phyloP scores from a whole-genome alignment of 1,284 basidiomycete genomes.

The Cerrena zonata region DNA sequence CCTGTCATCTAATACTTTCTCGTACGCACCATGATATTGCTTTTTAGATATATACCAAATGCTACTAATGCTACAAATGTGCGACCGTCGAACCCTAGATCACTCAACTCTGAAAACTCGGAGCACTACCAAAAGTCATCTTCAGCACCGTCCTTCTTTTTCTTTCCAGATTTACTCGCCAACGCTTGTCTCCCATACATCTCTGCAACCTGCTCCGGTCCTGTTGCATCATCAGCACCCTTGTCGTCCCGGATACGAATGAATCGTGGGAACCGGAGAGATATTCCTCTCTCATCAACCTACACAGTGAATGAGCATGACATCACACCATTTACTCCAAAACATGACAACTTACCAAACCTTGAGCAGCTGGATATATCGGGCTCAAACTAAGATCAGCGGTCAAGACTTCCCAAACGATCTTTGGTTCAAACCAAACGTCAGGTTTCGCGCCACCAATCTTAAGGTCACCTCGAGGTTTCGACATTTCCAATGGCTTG shows the following conservation, averaged over 20 bases:
- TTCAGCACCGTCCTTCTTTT: conserved; percentile 61
- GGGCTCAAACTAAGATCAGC: conserved; percentile 96
- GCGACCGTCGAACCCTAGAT: background rate
- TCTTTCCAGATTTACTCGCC: conserved; percentile 60
- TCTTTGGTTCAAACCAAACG: conserved; percentile 89
- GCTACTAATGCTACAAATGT: background rate
- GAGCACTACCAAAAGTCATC: conserved; percentile 82
- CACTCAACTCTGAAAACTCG: background rate
- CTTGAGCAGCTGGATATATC: conserved; percentile 94
- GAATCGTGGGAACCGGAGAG: conserved; percentile 93
- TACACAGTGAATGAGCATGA: conserved; percentile 40
- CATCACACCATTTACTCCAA: background rate
- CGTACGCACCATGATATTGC: background rate
- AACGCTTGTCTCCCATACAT: conserved; percentile 91
- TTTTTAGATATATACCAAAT: conserved; percentile 5
- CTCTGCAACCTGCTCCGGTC: conserved; percentile 89
- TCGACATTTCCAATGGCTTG: conserved; percentile 69
- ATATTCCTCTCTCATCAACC: conserved; percentile 87
- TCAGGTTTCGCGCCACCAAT: conserved; percentile 88
- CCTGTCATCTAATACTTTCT: background rate
- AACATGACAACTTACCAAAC: conserved; percentile 59
- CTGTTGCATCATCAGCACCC: conserved; percentile 83
- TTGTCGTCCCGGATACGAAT: conserved; percentile 92
- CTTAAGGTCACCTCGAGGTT: conserved; percentile 74
- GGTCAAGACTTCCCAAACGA: conserved; percentile 97